phyloP scores from a whole-genome alignment of 1,284 basidiomycete genomes.

The Fomitopsis betulina region DNA sequence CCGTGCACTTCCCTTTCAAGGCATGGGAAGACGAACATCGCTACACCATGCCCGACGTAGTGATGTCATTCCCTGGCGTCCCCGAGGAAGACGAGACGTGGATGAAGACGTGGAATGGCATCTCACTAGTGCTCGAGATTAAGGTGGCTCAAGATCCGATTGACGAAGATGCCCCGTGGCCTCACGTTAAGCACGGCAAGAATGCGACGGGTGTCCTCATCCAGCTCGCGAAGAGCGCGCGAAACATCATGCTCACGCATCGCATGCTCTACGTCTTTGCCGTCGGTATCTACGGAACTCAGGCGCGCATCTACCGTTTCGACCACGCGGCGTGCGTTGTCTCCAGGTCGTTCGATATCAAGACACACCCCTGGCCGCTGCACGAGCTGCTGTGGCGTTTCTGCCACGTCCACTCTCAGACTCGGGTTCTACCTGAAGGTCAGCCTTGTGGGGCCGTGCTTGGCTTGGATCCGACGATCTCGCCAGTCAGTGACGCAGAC shows the following conservation, averaged over 20 bases:
- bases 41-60: neutral
- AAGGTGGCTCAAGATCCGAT: no score
- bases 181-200: no score
- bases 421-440: no score
- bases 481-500: no score
- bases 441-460: neutral
- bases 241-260: constrained; percentile 10
- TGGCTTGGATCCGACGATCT: neutral
- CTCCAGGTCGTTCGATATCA: neutral
- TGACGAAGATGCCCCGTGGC: no score
- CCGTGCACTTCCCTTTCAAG: neutral
- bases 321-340: constrained; percentile 4
- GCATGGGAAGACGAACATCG: neutral
- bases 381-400: neutral
- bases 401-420: neutral
- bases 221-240: neutral
- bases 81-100: neutral
- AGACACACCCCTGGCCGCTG: neutral
- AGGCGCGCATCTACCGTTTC: constrained; percentile 9
- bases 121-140: neutral
- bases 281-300: constrained; percentile 8
- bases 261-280: constrained; percentile 9
- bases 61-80: neutral
- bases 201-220: neutral
- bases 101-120: neutral